Conservation (phyloP, 1,284 basidiomycete species). For the Porogramme epimiltina region DNA sequence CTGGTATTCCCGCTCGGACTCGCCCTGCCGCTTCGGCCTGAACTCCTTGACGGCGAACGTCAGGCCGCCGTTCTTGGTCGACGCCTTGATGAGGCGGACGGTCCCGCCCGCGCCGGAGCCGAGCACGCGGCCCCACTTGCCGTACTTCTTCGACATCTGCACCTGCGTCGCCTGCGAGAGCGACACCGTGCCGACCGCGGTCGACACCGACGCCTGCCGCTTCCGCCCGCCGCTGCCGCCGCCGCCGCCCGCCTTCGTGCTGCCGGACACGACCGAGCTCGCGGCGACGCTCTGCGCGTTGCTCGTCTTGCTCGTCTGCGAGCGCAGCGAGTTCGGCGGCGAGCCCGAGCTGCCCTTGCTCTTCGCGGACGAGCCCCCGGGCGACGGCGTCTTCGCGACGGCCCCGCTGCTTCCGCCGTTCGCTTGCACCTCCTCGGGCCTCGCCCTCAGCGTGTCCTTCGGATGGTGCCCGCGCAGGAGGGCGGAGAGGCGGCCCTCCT, state of each 20-base stretch:
- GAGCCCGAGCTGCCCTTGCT: conserved; percentile 29
- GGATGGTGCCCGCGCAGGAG: conserved; percentile 25
- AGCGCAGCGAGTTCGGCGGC: conserved; percentile 28
- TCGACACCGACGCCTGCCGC: conserved; percentile 6
- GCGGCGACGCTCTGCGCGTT: conserved; percentile 17
- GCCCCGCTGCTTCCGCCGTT: conserved; percentile 10
- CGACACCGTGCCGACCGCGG: conserved; percentile 26
- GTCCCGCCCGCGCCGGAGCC: conserved; percentile 98
- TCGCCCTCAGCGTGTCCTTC: conserved; percentile 19
- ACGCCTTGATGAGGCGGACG: conserved; percentile 92
- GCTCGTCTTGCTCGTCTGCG: conserved; percentile 20
- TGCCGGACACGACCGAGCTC: conserved; percentile 8
- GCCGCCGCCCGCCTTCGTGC: conserved; percentile 9
- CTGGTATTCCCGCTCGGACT: conserved; percentile 96
- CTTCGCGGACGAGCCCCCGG: conserved; percentile 27
- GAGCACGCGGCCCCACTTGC: conserved; percentile 96
- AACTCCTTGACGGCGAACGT: conserved; percentile 99
- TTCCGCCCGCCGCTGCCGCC: conserved; percentile 3
- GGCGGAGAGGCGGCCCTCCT: conserved; percentile 26
- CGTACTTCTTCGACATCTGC: conserved; percentile 96
- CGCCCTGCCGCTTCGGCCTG: conserved; percentile 83
- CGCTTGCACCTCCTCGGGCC: conserved; percentile 12
- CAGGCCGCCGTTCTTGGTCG: conserved; percentile 74
- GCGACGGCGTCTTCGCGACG: conserved; percentile 30
- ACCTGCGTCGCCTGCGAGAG: conserved; percentile 86